A percentile compares a stretch with the other conserved stretches of the same genome.
Conservation (phyloP, 2,329 filamentous ascomycete genomes). For the Emergomyces africanus region DNA sequence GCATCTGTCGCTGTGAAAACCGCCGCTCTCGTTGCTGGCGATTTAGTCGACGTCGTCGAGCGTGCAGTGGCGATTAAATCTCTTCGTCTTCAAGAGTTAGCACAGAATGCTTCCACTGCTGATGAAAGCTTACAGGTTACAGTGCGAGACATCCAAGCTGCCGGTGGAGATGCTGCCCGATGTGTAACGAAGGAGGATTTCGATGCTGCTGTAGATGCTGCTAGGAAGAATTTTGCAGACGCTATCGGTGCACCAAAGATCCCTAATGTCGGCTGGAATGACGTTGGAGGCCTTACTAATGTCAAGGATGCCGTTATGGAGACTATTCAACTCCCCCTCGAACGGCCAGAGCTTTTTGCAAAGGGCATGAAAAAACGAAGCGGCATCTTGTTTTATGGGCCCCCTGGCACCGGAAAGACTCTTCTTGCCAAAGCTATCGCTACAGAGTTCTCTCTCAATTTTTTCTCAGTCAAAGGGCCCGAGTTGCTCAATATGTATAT, state of each 20-base stretch:
- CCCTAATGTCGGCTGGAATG: slow-evolving; percentile 98
- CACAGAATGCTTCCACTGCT: slow-evolving; percentile 22
- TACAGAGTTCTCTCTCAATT: slow-evolving; percentile 98
- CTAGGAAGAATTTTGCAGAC: slow-evolving; percentile 95
- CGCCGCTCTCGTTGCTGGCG: slow-evolving; percentile 84
- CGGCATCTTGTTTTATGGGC: slow-evolving; percentile 97
- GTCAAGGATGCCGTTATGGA: slow-evolving; percentile 99
- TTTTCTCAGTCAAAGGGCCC: slow-evolving; percentile 98
- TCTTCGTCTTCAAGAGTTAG: slow-evolving; percentile 62
- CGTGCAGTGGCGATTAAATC: slow-evolving; percentile 68
- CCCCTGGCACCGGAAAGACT: slow-evolving; percentile 99
- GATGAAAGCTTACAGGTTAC: slow-evolving; percentile 37
- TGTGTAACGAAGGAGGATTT: slow-evolving; percentile 76
- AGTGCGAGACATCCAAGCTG: slow-evolving; percentile 71
- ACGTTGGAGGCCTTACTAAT: slow-evolving; percentile 93
- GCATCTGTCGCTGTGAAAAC: slow-evolving; percentile 84
- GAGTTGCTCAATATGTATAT: slow-evolving; percentile 99
- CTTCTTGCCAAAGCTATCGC: slow-evolving; percentile 98
- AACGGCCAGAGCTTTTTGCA: slow-evolving; percentile 99
- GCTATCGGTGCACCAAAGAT: slow-evolving; percentile 96
- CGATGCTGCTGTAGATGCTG: slow-evolving; percentile 84
- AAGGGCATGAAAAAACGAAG: slow-evolving; percentile 97
- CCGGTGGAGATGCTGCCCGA: slow-evolving; percentile 66
- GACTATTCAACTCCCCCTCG: slow-evolving; percentile 95
- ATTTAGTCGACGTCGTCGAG: slow-evolving; percentile 88